phyloP scores from a whole-genome alignment of 2,329 filamentous ascomycete genomes.

The Trematosphaeria pertusa region DNA sequence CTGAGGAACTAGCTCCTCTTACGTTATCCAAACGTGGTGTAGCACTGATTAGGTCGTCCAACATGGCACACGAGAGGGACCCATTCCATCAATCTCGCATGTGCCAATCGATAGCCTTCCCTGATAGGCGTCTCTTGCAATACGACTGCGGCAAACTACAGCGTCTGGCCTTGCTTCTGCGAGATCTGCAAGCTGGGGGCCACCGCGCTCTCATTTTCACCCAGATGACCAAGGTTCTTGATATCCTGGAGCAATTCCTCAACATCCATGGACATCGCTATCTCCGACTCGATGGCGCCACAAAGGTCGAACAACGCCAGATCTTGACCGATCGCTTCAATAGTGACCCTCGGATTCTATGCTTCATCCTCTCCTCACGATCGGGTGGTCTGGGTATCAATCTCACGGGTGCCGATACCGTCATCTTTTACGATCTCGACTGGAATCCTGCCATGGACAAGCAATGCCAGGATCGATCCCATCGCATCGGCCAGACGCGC shows the following conservation, averaged over 20 bases:
- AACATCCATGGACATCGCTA: slow-evolving; percentile 99
- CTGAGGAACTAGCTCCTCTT: slow-evolving; percentile 75
- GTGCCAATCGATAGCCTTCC: slow-evolving; percentile 93
- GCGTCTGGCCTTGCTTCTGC: slow-evolving; percentile 82
- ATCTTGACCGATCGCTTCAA: slow-evolving; percentile 98
- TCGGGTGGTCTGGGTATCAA: slow-evolving; percentile 97
- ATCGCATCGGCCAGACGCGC: slow-evolving; percentile 95
- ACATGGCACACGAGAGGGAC: slow-evolving; percentile 66
- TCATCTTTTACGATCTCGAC: slow-evolving; percentile 98
- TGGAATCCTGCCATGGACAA: slow-evolving; percentile 99
- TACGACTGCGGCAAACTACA: slow-evolving; percentile 98
- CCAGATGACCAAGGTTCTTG: slow-evolving; percentile 98
- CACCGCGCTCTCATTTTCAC: slow-evolving; percentile 98
- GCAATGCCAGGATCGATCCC: slow-evolving; percentile 96
- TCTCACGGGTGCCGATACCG: slow-evolving; percentile 92
- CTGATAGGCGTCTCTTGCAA: slow-evolving; percentile 92
- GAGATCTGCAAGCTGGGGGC: slow-evolving; percentile 84
- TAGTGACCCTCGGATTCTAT: slow-evolving; percentile 87
- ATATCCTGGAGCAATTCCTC: slow-evolving; percentile 96
- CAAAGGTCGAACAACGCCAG: slow-evolving; percentile 93
- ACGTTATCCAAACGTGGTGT: slow-evolving; percentile 66
- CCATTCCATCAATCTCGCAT: slow-evolving; percentile 95
- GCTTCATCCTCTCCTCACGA: slow-evolving; percentile 93
- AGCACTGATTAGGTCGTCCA: slow-evolving; percentile 63
- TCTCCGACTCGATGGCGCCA: slow-evolving; percentile 92